Evolutionary conservation across 2,329 filamentous ascomycete species (phyloP).

Genomic region (Hymenoscyphus fraxineus): DNA sequence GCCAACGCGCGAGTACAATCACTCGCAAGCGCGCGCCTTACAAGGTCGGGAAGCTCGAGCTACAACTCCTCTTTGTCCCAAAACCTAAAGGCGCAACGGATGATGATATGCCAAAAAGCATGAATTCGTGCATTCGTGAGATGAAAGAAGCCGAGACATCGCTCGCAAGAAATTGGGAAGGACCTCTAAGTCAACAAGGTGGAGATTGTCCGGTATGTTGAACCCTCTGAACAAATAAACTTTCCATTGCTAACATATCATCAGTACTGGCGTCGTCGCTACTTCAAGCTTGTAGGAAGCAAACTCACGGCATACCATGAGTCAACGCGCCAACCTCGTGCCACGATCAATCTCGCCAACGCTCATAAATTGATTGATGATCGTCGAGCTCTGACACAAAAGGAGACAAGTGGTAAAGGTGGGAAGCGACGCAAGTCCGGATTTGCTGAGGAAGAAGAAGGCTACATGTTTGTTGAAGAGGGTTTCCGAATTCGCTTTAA

Average conservation of each 20-base stretch:
- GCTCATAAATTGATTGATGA: conserved; percentile 93
- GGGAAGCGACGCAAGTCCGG: conserved; percentile 85
- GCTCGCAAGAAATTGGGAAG: conserved; percentile 76
- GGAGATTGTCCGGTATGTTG: conserved; percentile 89
- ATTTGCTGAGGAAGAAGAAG: conserved; percentile 97
- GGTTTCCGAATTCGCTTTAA: conserved; percentile 98
- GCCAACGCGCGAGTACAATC: conserved; percentile 72
- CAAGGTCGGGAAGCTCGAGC: conserved; percentile 87
- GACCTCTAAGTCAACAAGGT: conserved; percentile 90
- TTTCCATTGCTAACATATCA: conserved; percentile 38
- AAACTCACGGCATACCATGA: conserved; percentile 96
- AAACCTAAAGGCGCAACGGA: conserved; percentile 82
- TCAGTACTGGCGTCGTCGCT: conserved; percentile 95
- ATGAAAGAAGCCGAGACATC: conserved; percentile 85
- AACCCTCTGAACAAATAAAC: not conserved
- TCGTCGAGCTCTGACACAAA: conserved; percentile 75
- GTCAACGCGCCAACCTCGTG: conserved; percentile 88
- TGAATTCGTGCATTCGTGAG: conserved; percentile 93
- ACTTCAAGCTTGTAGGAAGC: conserved; percentile 88
- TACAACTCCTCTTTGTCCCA: conserved; percentile 92
- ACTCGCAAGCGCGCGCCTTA: conserved; percentile 87
- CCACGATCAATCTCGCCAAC: conserved; percentile 94
- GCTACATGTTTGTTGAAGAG: conserved; percentile 99
- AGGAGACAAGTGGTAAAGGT: conserved; percentile 71
- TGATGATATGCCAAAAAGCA: conserved; percentile 98